These are phyloP conservation scores for Neurospora sp. DNA, from an alignment of 495 filamentous ascomycete genomes.

Conservation along the genomic window DNA sequence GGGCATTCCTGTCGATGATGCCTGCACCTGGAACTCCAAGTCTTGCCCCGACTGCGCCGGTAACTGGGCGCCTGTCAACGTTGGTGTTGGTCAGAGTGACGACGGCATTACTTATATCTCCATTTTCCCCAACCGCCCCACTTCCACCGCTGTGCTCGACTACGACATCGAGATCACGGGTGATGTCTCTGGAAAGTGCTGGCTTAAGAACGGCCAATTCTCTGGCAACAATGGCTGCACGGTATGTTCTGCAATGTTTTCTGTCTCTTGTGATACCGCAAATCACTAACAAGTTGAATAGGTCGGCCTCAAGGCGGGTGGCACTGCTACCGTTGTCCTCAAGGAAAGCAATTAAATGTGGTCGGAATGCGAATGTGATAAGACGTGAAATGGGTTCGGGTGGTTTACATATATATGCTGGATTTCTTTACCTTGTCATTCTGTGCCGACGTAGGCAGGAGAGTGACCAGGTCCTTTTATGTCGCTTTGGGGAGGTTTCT, in stretches of 20 bases:
- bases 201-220: constrained; percentile 56
- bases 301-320: constrained; percentile 29
- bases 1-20: constrained; percentile 55
- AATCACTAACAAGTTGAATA: constrained; percentile 16
- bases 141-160: constrained; percentile 53
- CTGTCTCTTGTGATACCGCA: not conserved
- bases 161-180: constrained; percentile 65
- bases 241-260: constrained; percentile 35
- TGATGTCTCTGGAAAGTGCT: constrained; percentile 57
- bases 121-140: constrained; percentile 57
- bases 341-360: constrained; percentile 1
- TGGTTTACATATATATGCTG: not conserved
- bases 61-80: constrained; percentile 85
- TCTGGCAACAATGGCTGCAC: constrained; percentile 56
- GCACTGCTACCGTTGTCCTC: constrained; percentile 28
- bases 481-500: not conserved
- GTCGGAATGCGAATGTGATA: not conserved
- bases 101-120: constrained; percentile 66
- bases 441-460: not conserved
- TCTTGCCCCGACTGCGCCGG: constrained; percentile 44
- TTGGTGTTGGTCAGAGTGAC: constrained; percentile 64
- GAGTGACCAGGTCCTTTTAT: not conserved
- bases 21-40: constrained; percentile 65
- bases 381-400: not conserved
- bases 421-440: not conserved